These are phyloP conservation scores for Suillus spraguei DNA, from an alignment of 768 basidiomycete genomes.

Conservation along the genomic window DNA sequence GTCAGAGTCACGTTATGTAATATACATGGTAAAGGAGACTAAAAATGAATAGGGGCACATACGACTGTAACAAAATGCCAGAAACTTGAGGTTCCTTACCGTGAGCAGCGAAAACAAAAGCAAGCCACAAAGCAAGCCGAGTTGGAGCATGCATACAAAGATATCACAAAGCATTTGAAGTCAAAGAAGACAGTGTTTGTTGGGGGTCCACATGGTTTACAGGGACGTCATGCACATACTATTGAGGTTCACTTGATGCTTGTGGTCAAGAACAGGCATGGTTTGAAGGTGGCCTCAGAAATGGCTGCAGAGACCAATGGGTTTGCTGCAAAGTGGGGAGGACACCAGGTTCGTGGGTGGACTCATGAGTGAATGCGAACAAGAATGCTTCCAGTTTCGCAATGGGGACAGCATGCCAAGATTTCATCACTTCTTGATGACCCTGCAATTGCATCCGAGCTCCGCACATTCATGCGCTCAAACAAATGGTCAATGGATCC, in stretches of 20 bases:
- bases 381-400: conserved; percentile 8
- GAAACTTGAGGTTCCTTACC: conserved; percentile 2
- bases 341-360: conserved; percentile 29
- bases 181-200: conserved; percentile 28
- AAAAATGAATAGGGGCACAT: too few species aligned
- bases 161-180: conserved; percentile 21
- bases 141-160: conserved; percentile 4
- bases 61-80: too few species aligned
- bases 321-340: conserved; percentile 35
- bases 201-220: conserved; percentile 31
- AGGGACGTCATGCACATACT: conserved; percentile 27
- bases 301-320: conserved; percentile 33
- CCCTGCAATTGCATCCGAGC: conserved; percentile 9
- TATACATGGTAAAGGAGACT: too few species aligned
- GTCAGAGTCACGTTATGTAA: too few species aligned
- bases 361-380: conserved; percentile 14
- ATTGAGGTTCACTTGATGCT: conserved; percentile 33
- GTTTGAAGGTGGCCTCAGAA: conserved; percentile 26
- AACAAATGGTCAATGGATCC: conserved; percentile 42
- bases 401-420: conserved; percentile 7
- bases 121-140: neutral
- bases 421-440: conserved; percentile 12
- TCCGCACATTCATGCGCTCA: conserved; percentile 13
- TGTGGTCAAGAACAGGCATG: conserved; percentile 29
- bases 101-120: conserved; percentile 3